Evolutionary conservation across 2,329 filamentous ascomycete genomes (phyloP).

Genomic region (Polytolypa hystricis): DNA sequence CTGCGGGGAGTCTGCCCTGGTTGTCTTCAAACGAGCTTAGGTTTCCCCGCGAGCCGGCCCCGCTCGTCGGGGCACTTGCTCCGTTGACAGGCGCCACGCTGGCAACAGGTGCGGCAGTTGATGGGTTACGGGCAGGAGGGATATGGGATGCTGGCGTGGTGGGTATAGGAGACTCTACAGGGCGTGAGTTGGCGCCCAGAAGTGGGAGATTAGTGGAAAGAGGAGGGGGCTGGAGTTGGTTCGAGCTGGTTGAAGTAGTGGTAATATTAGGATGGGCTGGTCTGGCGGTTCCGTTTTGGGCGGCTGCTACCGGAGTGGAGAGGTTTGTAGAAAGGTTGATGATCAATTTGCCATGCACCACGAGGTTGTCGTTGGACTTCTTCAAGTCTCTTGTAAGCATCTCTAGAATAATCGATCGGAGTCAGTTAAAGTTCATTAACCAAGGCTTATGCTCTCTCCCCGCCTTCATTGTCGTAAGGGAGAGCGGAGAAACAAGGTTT

Average conservation of each 20-base stretch:
- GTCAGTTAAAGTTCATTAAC: neutral
- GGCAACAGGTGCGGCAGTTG: conserved; percentile 27
- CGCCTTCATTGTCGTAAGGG: too few relatives aligned
- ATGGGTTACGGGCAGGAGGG: conserved; percentile 24
- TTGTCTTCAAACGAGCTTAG: conserved; percentile 92
- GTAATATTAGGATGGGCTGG: conserved; percentile 4
- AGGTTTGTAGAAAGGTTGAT: conserved; percentile 93
- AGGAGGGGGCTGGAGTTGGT: conserved; percentile 25
- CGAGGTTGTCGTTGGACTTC: conserved; percentile 94
- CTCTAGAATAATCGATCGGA: conserved; percentile 46
- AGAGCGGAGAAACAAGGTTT: too few relatives aligned
- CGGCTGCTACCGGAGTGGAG: conserved; percentile 52
- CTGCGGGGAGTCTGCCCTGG: conserved; percentile 82
- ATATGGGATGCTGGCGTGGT: conserved; percentile 25
- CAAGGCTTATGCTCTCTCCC: too few relatives aligned
- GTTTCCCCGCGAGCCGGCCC: conserved; percentile 39
- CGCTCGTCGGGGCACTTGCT: conserved; percentile 24
- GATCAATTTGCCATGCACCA: conserved; percentile 95
- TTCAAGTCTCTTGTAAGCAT: conserved; percentile 97
- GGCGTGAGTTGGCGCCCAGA: conserved; percentile 19
- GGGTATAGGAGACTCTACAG: conserved; percentile 20
- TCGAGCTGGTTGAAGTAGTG: conserved; percentile 1
- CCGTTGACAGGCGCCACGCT: conserved; percentile 32
- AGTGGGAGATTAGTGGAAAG: conserved; percentile 23
- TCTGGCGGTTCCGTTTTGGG: conserved; percentile 25